Base-by-base conservation (phyloP, 2,329 filamentous ascomycete species). In the Pseudogymnoascus sp. region DNA sequence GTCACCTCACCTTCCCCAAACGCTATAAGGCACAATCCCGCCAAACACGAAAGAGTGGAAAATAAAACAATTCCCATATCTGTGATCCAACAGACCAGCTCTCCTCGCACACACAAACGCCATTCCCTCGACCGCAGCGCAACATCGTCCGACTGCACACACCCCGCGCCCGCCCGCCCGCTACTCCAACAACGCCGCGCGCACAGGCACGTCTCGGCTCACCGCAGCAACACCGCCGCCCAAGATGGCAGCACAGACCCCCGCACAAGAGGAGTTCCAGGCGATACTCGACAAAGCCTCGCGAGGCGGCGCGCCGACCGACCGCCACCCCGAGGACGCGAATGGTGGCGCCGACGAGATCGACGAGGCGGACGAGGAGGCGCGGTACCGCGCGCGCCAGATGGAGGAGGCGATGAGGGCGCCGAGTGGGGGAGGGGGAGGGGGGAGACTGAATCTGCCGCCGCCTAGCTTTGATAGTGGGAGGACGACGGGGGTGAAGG, bases 401-500 rank as follows among this genome's bases (percentile, higher is more conserved):
- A 84, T 88, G 73, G 82, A 88, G 74, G 81, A 82, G 69, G 83
- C 81, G 70, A 88, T 89, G 84, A 81, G 87, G 70, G 86, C 86
- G 74, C 82, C 86, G 61, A 56, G 46, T 88, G 73, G 82, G 87
- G 74, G 81, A 81, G 69, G 83, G 81, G 70, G 83, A 81, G 70
- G 88, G 88, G 84, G 81, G 86, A 70, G 86, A 86, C 74, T 82
- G 86, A 62, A 81, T 71, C 83, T 89, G 65, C 85, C 85, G 12
- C 85, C 84, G 8, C 78, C 79, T 11, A 82, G 80, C 63, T 88
- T 88, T 71, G 84, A 90, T 73, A 84, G 79, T 62, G 87, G 88
- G 64, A 83, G 85, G 68, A 87, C 89, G 69, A 93, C 90, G 2
- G 90, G 90, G 56, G 90, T 92, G 69, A 93, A 93, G 79, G 90